Base-by-base conservation (phyloP, 164 flowering plant genomes). In the Saururus chinensis region DNA sequence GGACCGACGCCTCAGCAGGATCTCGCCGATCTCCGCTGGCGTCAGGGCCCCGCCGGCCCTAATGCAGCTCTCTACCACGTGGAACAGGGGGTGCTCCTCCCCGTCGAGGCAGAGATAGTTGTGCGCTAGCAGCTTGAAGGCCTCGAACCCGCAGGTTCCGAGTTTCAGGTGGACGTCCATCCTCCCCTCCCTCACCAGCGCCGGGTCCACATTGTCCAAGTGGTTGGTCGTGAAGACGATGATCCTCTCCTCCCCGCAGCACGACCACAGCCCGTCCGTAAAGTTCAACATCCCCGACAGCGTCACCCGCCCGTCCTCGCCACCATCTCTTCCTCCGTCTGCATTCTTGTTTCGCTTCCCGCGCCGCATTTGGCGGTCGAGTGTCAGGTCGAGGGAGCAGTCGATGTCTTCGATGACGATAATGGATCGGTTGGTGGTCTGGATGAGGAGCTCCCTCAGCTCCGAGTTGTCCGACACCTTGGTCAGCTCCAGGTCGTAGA, bases 381-480 rank as follows among this genome's bases (percentile, higher is more conserved):
- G 74, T 20, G 86, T 84, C 2, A 81, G 71, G 57, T 85, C 80
- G 4, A 80, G 71, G 1, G 88, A 81, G 66, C 92, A 85, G 56
- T 85, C 92, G n/a, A 85, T 85, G 60, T 85, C 92, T 53, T 85
- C 91, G 21, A 85, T 81, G 16, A 85, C 88, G 19, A 85, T 82
- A 23, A 85, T 79, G 5, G 88, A 81, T 0, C 79, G 75, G 71
- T 74, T 77, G 8, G 82, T 79, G 0, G 92, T 85, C 45, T 83
- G 81, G 10, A 83, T 77, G 0, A 85, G 75, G 48, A 83, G 54
- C 0, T 79, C 75, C 35, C 86, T 65, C 0, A 83, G 79, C 64
- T 83, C 91, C 0, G 86, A 80, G 56, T 85, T 83, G 61, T 80
- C 82, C 0, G 75, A 66, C 1, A 81, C 84, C 53, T 79, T 79